A percentile compares a stretch with the other conserved stretches of the same genome.
These are phyloP conservation scores for Cystobasidium pallidum DNA, from an alignment of 1,284 basidiomycete genomes.

Conservation along the genomic window DNA sequence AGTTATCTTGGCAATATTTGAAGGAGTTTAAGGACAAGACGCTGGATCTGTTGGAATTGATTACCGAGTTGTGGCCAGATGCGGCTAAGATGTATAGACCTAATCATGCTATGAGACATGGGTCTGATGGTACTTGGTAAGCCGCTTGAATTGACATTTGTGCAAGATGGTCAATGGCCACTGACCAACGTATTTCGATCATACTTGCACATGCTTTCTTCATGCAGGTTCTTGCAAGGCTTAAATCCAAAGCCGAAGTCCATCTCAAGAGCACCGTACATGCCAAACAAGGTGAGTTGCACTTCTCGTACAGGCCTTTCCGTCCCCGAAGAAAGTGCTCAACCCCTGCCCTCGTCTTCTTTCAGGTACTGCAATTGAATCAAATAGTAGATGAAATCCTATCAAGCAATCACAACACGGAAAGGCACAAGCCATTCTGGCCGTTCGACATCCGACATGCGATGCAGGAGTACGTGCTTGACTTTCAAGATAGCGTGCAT, in stretches of 20 bases:
- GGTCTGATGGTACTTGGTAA: conserved; percentile 20
- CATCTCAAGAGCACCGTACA: conserved; percentile 12
- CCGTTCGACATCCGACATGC: conserved; percentile 27
- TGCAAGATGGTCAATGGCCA: not conserved
- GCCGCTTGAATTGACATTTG: not conserved
- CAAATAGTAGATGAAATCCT: conserved; percentile 28
- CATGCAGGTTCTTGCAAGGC: conserved; percentile 23
- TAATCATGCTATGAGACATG: conserved; percentile 32
- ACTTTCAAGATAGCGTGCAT: conserved; percentile 28
- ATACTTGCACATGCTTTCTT: not conserved
- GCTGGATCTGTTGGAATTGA: not conserved
- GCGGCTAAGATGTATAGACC: conserved; percentile 37
- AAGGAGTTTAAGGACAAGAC: conserved; percentile 25
- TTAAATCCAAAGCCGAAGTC: conserved; percentile 10
- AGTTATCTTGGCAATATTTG: conserved; percentile 17
- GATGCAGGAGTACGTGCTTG: conserved; percentile 21
- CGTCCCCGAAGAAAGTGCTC: too few relatives aligned
- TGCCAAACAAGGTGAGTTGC: conserved; percentile 18
- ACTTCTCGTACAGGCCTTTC: not conserved
- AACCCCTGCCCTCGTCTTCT: not conserved
- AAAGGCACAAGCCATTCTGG: conserved; percentile 19
- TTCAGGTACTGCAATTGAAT: conserved; percentile 21
- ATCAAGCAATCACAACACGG: not conserved
- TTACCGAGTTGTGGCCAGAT: conserved; percentile 18
- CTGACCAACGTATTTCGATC: not conserved